A percentile compares a stretch with the other conserved stretches of the same genome.
Conservation (phyloP, 192 early-diverging fungal species). For the Obelidium mucronatum region DNA sequence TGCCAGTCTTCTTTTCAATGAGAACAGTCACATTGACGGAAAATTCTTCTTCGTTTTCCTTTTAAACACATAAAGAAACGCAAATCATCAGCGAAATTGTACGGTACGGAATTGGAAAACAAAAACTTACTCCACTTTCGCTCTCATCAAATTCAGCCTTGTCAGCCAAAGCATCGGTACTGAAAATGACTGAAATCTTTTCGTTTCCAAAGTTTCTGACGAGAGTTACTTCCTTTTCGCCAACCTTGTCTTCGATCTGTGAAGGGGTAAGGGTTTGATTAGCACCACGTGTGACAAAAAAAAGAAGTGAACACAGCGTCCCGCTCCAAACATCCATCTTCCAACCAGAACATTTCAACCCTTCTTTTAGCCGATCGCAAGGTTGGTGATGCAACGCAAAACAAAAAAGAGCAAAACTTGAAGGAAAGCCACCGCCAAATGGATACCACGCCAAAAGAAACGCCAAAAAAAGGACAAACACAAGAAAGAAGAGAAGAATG, state of each 20-base stretch:
- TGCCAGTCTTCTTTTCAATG: conserved; percentile 75
- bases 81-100: no score
- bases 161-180: conserved; percentile 85
- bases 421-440: no score
- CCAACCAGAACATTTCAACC: not conserved
- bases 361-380: no score
- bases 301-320: not conserved
- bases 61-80: no score
- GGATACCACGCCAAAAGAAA: no score
- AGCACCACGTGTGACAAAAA: not conserved
- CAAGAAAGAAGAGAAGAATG: not conserved
- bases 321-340: not conserved
- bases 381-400: not conserved
- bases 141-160: conserved; percentile 73
- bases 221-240: conserved; percentile 80
- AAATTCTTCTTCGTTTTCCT: conserved; percentile 61
- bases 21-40: conserved; percentile 83
- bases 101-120: no score
- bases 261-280: not conserved
- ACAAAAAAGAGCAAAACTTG: no score
- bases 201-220: conserved; percentile 90
- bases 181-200: conserved; percentile 89
- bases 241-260: conserved; percentile 81
- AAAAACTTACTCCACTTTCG: conserved; percentile 54
- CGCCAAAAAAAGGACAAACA: conserved; percentile 6